Conservation (phyloP, 2,329 filamentous ascomycete species). For the Neonectria ditissima region DNA sequence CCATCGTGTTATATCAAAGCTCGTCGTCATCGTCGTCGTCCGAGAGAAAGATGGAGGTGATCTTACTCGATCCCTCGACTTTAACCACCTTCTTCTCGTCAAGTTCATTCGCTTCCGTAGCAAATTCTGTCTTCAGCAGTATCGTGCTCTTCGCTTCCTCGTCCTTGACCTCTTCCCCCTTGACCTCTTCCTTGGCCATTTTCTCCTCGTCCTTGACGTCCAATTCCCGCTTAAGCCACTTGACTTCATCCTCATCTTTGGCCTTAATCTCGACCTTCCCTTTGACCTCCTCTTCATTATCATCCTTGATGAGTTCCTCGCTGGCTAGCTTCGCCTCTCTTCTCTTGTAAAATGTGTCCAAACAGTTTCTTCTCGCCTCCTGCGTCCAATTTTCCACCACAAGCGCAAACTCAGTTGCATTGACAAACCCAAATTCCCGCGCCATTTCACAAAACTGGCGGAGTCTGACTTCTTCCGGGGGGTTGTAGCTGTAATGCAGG, state of each 20-base stretch:
- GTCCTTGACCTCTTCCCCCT: conserved; percentile 31
- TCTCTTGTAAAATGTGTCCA: conserved; percentile 83
- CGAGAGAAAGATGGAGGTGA: conserved; percentile 52
- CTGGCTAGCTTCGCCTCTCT: conserved; percentile 66
- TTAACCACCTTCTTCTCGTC: conserved; percentile 36
- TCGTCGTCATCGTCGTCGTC: conserved; percentile 56
- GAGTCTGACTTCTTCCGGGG: conserved; percentile 77
- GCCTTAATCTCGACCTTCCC: conserved; percentile 19
- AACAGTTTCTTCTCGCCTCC: conserved; percentile 79
- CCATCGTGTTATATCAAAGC: conserved; percentile 41
- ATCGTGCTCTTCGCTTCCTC: conserved; percentile 28
- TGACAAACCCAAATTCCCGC: conserved; percentile 78
- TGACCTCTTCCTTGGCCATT: conserved; percentile 29
- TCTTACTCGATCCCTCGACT: conserved; percentile 41
- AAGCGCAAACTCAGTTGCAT: conserved; percentile 86
- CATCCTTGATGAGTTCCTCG: conserved; percentile 40
- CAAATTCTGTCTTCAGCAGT: conserved; percentile 8
- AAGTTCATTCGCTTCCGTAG: conserved; percentile 12
- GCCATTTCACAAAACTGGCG: conserved; percentile 96
- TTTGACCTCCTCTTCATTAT: conserved; percentile 38
- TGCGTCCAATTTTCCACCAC: conserved; percentile 93
- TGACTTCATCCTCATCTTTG: conserved; percentile 31
- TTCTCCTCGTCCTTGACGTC: conserved; percentile 19
- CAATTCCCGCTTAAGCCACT: conserved; percentile 19
- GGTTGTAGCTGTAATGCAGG: conserved; percentile 68